Base-by-base conservation (phyloP, 805 yeast species). In the Candida maris region DNA sequence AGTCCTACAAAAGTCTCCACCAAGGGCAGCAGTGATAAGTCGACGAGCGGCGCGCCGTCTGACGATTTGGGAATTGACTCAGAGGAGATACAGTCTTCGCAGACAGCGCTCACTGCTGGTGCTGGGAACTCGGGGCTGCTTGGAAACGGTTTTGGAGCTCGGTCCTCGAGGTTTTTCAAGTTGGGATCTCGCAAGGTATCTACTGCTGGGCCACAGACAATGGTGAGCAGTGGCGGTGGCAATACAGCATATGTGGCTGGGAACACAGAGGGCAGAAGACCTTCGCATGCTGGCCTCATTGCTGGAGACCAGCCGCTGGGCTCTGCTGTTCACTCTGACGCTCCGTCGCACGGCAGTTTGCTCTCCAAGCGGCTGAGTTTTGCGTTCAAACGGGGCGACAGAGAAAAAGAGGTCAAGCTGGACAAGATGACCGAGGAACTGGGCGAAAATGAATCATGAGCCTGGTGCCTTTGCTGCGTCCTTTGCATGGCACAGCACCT, bases 91-190 rank as follows among this genome's bases (percentile, higher is more conserved):
- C 42, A 38, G 19, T 42, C 27, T 6, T 6, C 19, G 12, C 15
- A 16, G 18, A 29, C 24, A 10, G 16, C 18, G 4, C 22, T 27
- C 4, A 22, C 19, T 9, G 25, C 34, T 17, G 23, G 28, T 28
- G 19, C 37, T 4, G 30, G 37, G 8, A 33, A 27, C n/a, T 31
- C 49, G 2, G 50, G 50, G 3, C 21, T 47, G 7, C 34, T 50
- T n/a, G 39, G 52, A 8, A 35, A 41, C 30, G 38, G 56, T 19
- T 46, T 53, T 37, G 57, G 59, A 10, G 42, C 61, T 6, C 54
- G 49, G 28, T 54, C 63, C 6, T 59, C 64, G 1, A 45, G 59
- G 33, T 57, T 60, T 32, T 60, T 60, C 41, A 60, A 60, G 42
- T 37, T 53, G 29, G 51, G 56, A 12, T 42, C 53, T 3, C 46